Evolutionary conservation across 2,329 filamentous ascomycete species (phyloP).

Genomic region (Aspergillus felis): DNA sequence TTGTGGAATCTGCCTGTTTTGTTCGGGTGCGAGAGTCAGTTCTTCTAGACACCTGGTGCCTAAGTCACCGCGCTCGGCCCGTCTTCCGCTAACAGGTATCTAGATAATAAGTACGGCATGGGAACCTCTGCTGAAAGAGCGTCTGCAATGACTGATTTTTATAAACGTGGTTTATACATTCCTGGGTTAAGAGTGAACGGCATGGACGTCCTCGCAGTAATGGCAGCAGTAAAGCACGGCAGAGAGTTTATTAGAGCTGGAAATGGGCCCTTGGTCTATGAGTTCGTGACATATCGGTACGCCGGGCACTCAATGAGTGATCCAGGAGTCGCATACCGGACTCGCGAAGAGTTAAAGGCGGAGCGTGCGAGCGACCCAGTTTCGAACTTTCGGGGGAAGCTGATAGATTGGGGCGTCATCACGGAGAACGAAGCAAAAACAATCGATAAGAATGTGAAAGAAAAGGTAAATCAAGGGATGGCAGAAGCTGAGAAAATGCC

Average conservation of each 20-base stretch:
- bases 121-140: constrained; percentile 92
- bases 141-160: constrained; percentile 96
- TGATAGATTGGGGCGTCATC: constrained; percentile 85
- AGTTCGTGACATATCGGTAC: constrained; percentile 97
- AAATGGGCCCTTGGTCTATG: constrained; percentile 87
- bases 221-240: constrained; percentile 85
- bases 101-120: constrained; percentile 99
- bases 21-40: constrained; percentile 94
- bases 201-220: constrained; percentile 97
- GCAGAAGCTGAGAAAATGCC: constrained; percentile 82
- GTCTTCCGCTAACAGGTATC: constrained; percentile 1
- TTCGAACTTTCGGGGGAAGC: constrained; percentile 89
- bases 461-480: constrained; percentile 79
- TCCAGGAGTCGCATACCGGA: constrained; percentile 95
- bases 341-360: constrained; percentile 98
- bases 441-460: constrained; percentile 86
- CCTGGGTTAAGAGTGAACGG: constrained; percentile 99
- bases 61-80: neutral
- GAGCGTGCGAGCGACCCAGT: constrained; percentile 89
- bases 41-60: constrained; percentile 41
- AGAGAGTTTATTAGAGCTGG: constrained; percentile 76
- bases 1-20: constrained; percentile 91
- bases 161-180: constrained; percentile 99
- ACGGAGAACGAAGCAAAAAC: constrained; percentile 89
- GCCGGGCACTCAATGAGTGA: constrained; percentile 99